Percentiles rank a stretch among this genome's conserved stretches.
These are phyloP conservation scores for Dothiorella sarmentorum DNA, from an alignment of 2,329 filamentous ascomycete genomes.

Conservation along the genomic window DNA sequence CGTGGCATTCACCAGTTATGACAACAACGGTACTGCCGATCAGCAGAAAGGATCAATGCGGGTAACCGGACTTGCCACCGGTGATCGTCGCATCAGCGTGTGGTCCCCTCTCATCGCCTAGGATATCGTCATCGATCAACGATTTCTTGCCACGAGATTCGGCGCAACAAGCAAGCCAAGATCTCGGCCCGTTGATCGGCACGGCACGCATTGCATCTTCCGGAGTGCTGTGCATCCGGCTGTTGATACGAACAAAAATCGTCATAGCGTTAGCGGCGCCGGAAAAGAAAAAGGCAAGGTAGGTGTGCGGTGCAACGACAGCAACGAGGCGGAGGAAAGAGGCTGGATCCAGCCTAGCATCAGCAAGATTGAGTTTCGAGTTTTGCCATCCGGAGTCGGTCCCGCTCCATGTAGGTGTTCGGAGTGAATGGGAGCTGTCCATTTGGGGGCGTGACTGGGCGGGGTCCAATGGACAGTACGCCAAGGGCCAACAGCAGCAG, in stretches of 20 bases:
- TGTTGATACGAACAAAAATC: neutral
- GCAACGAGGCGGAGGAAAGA: neutral
- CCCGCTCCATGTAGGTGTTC: neutral
- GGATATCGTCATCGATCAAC: neutral
- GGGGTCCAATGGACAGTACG: too few relatives aligned
- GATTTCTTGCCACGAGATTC: neutral
- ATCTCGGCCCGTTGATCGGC: constrained; percentile 7
- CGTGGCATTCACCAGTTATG: too few relatives aligned
- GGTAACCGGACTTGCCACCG: too few relatives aligned
- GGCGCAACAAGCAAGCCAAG: neutral
- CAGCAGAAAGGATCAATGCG: too few relatives aligned
- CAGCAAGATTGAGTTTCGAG: neutral
- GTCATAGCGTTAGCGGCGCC: neutral
- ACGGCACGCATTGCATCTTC: neutral
- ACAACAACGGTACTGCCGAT: too few relatives aligned
- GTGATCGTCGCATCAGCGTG: too few relatives aligned
- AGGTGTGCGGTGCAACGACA: too few relatives aligned
- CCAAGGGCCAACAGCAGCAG: neutral
- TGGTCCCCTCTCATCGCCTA: too few relatives aligned
- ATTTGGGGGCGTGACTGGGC: too few relatives aligned
- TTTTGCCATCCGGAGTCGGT: neutral
- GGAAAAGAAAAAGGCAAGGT: neutral
- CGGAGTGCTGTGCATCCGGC: neutral
- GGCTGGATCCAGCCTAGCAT: neutral
- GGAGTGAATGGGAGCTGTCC: too few relatives aligned